These are phyloP conservation scores for Tephrocybe rancida DNA, from an alignment of 768 basidiomycete genomes.

Conservation along the genomic window DNA sequence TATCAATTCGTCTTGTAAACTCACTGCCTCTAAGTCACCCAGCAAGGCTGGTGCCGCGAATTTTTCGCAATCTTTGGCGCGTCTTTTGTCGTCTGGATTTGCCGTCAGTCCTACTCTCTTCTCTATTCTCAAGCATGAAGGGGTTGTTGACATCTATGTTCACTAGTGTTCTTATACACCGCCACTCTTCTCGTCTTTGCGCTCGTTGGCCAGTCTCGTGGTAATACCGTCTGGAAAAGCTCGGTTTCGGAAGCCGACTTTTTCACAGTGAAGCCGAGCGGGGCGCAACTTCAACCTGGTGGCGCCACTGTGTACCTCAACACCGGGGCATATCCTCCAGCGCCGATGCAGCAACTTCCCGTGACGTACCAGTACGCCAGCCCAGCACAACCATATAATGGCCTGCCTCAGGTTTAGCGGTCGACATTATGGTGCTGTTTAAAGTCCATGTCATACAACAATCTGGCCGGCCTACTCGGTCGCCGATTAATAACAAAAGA, in stretches of 20 bases:
- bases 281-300: neutral
- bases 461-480: no score
- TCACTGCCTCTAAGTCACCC: neutral
- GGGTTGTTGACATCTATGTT: neutral
- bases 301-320: neutral
- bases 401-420: neutral
- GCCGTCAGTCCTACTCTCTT: conserved; percentile 4
- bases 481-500: no score
- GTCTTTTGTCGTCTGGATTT: conserved; percentile 16
- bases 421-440: no score
- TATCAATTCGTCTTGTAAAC: neutral
- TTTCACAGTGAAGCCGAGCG: neutral
- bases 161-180: conserved; percentile 16
- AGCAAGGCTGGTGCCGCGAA: conserved; percentile 13
- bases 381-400: neutral
- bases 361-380: neutral
- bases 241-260: conserved; percentile 12
- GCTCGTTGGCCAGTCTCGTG: conserved; percentile 11
- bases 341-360: neutral
- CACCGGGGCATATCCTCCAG: neutral
- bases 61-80: conserved; percentile 14
- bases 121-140: no score
- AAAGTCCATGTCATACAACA: no score
- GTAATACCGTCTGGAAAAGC: conserved; percentile 12
- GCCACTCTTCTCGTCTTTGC: conserved; percentile 12